Percentiles rank a stretch among this genome's conserved stretches.
phyloP scores from a whole-genome alignment of 768 basidiomycete species.

The Suillus subalutaceus region DNA sequence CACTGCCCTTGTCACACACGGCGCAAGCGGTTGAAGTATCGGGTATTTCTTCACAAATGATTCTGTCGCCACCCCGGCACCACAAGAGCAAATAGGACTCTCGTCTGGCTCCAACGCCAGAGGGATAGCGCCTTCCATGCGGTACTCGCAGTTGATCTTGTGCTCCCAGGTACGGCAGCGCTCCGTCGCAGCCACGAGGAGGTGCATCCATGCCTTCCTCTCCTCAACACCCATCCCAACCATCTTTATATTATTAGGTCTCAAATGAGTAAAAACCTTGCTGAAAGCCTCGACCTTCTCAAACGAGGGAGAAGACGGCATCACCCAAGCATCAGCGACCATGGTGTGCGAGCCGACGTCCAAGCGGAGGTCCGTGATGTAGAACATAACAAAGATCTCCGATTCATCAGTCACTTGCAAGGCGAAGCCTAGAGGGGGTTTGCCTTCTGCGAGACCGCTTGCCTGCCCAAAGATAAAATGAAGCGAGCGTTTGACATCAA shows the following conservation, averaged over 20 bases:
- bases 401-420: slow-evolving; percentile 16
- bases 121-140: slow-evolving; percentile 37
- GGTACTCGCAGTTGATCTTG: slow-evolving; percentile 50
- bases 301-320: slow-evolving; percentile 34
- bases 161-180: slow-evolving; percentile 59
- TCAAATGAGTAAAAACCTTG: neutral
- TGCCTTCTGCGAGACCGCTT: slow-evolving; percentile 25
- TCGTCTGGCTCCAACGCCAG: slow-evolving; percentile 39
- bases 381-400: slow-evolving; percentile 43
- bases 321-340: slow-evolving; percentile 51
- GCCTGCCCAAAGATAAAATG: slow-evolving; percentile 29
- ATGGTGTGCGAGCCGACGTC: slow-evolving; percentile 54
- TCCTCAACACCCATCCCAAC: slow-evolving; percentile 36
- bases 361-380: slow-evolving; percentile 48
- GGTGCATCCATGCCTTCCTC: slow-evolving; percentile 49
- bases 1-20: slow-evolving; percentile 51
- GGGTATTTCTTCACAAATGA: slow-evolving; percentile 41
- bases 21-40: slow-evolving; percentile 34
- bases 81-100: slow-evolving; percentile 56
- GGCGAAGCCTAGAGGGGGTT: slow-evolving; percentile 22
- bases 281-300: neutral
- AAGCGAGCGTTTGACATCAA: slow-evolving; percentile 37
- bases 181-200: slow-evolving; percentile 54
- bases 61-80: slow-evolving; percentile 49
- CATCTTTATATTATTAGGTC: slow-evolving; percentile 3